Evolutionary conservation across 2,329 filamentous ascomycete species (phyloP), one percentile per base, ranked within the genome.

Genomic region (Aspergillus floridensis): DNA sequence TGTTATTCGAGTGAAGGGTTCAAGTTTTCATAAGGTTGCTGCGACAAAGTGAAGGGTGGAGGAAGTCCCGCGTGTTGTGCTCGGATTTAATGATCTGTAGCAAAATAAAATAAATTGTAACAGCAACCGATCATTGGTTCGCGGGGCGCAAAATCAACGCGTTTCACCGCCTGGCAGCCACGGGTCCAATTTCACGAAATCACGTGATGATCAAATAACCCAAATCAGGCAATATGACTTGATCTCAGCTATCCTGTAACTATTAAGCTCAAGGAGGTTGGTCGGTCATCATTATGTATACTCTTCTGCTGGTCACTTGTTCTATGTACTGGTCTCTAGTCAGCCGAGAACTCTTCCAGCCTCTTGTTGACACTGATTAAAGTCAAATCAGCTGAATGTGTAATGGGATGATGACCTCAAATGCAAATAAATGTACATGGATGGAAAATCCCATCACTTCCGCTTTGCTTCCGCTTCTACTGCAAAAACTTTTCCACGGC

Each of bases 401-500:
- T 19, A 44, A 19, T 44, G 38, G 6, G 38, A 44, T 14, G 12
- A 7, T 14, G 16, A 19, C 16, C 38, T 44, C 38, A 16, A 16
- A 41, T 41, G 35, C 11, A 5, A 41, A 44, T 44, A n/a, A 44
- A 44, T n/a, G 38, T 44, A 19, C 38, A 41, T 19, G 16, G 5
- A 19, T 44, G 38, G 16, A 19, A 19, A n/a, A 16, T 44, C 32
- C n/a, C 6, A 44, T 7, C 26, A 29, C 8, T 8, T 19, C 16
- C 4, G 16, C 4, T 7, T 44, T 6, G 12, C 14, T 44, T 44
- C 38, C 38, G 16, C n/a, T 8, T 35, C 52, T 60, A 93, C 1
- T 83, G 84, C 66, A 99, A 75, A 74, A 99, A 99, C 67, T 84
- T 84, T 68, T 86, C 87, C 50, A 99, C 79, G 53, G 88, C 90